phyloP scores from a whole-genome alignment of 1,139 yeast species.

The Pichia sp. region DNA sequence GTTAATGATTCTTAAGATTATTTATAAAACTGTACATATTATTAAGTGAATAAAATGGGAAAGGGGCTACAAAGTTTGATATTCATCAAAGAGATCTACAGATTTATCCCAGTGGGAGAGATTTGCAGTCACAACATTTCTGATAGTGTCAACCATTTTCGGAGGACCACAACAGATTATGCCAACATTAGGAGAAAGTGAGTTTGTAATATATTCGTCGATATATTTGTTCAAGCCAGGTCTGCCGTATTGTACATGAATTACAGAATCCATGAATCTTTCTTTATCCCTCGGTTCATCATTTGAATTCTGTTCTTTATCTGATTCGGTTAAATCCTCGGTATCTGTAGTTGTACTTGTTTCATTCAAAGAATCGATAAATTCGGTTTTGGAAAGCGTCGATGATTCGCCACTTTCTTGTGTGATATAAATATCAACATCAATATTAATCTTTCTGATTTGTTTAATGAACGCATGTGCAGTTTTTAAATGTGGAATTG shows the following conservation, averaged over 20 bases:
- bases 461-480: conserved; percentile 13
- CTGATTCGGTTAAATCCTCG: conserved; percentile 1
- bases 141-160: conserved; percentile 39
- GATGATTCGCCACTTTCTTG: no score
- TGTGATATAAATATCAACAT: no score
- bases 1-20: no score
- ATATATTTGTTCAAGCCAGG: conserved; percentile 41
- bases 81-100: conserved; percentile 28
- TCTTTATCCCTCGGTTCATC: no score
- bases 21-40: no score
- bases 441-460: no score
- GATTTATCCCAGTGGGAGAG: conserved; percentile 17
- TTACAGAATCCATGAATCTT: no score
- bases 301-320: conserved; percentile 4
- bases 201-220: conserved; percentile 33
- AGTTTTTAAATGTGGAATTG: conserved; percentile 9
- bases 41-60: no score
- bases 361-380: no score
- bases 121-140: conserved; percentile 17
- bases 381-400: no score
- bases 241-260: conserved; percentile 34
- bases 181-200: conserved; percentile 37
- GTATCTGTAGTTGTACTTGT: no score
- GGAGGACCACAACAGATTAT: conserved; percentile 48
- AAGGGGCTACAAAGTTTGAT: conserved; percentile 28